Conservation (phyloP, 352 stramenopile species). For the Globisporangium carolinianum region DNA sequence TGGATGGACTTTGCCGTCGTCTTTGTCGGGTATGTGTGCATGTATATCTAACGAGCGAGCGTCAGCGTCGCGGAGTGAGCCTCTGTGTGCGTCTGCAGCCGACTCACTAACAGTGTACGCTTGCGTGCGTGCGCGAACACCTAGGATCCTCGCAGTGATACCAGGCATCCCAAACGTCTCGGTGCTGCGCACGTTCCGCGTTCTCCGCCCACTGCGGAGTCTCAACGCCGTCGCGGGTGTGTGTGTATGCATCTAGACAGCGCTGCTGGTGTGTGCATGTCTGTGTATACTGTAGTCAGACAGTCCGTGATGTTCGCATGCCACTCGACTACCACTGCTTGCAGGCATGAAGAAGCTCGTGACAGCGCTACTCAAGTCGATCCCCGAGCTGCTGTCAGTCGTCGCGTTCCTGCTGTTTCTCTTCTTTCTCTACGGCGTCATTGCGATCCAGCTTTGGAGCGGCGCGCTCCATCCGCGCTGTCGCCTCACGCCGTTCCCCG, state of each 20-base stretch:
- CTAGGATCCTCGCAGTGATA: constrained; percentile 52
- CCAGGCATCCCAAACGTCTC: constrained; percentile 64
- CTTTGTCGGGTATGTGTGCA: constrained; percentile 50
- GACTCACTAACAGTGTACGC: no score
- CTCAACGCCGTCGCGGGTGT: constrained; percentile 55
- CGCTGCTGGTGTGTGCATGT: no score
- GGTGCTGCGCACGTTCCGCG: constrained; percentile 49
- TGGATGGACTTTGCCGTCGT: constrained; percentile 89
- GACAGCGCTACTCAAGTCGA: constrained; percentile 59
- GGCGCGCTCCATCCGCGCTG: constrained; percentile 59
- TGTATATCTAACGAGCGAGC: no score
- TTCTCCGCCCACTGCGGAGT: constrained; percentile 46
- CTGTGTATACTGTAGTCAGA: no score
- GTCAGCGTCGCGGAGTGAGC: not conserved
- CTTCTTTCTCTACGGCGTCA: constrained; percentile 82
- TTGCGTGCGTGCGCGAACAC: not conserved
- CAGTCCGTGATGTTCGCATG: no score
- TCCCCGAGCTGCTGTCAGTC: constrained; percentile 73
- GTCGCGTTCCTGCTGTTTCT: constrained; percentile 76
- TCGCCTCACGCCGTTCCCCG: constrained; percentile 58
- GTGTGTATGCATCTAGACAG: not conserved
- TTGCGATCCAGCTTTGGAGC: constrained; percentile 79
- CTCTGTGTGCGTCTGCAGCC: not conserved
- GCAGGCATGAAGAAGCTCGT: constrained; percentile 77
- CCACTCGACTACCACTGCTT: not conserved